These are phyloP conservation scores for Rutidosis leptorrhynchoides DNA, from an alignment of 129 eudicot species.

Conservation along the genomic window DNA sequence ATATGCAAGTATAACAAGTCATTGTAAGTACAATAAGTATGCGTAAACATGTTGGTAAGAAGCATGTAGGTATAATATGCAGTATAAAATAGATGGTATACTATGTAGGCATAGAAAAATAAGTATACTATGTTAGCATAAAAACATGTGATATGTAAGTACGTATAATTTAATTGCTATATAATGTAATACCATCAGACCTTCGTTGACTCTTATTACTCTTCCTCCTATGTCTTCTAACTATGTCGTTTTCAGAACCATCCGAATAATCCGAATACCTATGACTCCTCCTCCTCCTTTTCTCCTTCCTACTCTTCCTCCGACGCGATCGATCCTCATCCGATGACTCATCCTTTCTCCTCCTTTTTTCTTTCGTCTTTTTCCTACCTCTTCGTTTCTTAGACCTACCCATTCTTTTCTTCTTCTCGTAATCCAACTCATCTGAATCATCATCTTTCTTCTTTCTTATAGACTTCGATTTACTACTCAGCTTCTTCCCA, in stretches of 20 bases:
- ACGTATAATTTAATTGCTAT: too few species aligned
- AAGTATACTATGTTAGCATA: too few species aligned
- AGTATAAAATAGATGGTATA: too few species aligned
- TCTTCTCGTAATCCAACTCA: conserved; percentile 44
- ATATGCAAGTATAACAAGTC: too few species aligned
- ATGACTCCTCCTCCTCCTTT: conserved; percentile 69
- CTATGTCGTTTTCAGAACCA: conserved; percentile 39
- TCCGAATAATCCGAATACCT: conserved; percentile 52
- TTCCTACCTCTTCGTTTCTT: conserved; percentile 56
- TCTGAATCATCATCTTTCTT: conserved; percentile 42
- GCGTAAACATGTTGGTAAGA: too few species aligned
- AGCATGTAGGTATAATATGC: too few species aligned
- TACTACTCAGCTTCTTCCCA: conserved; percentile 46
- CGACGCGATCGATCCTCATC: conserved; percentile 58
- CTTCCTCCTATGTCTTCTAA: conserved; percentile 50
- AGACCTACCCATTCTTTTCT: conserved; percentile 54
- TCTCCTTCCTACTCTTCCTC: conserved; percentile 79
- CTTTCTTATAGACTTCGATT: conserved; percentile 38
- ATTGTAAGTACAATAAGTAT: too few species aligned
- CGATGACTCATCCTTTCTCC: conserved; percentile 63
- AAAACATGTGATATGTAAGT: too few species aligned
- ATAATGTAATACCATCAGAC: conserved; percentile 51
- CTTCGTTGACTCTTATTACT: conserved; percentile 40
- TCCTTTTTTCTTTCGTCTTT: conserved; percentile 53
- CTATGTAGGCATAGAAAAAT: too few species aligned